A percentile compares a stretch with the other conserved stretches of the same genome.
Conservation (phyloP, 345 rosid species). For the Excoecaria agallocha region DNA sequence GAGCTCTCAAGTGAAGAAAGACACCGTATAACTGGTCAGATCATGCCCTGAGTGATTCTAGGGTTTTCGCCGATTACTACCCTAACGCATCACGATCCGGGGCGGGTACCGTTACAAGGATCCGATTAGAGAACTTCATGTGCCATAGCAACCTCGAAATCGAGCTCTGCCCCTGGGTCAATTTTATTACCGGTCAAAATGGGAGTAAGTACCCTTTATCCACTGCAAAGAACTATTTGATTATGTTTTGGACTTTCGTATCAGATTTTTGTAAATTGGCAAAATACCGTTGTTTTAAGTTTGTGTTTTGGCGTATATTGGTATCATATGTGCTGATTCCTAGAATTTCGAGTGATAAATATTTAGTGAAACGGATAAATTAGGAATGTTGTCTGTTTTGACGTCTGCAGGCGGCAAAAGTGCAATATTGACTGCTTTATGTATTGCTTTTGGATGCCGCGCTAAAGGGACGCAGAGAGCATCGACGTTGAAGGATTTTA, state of each 20-base stretch:
- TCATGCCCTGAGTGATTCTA: constrained; percentile 53
- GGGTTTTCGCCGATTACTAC: constrained; percentile 26
- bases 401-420: constrained; percentile 77
- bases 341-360: too few species aligned
- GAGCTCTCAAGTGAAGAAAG: too few species aligned
- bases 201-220: constrained; percentile 56
- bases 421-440: constrained; percentile 84
- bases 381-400: constrained; percentile 5
- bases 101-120: constrained; percentile 64
- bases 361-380: background rate
- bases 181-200: constrained; percentile 94
- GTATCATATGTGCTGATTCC: background rate
- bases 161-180: constrained; percentile 82
- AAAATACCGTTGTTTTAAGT: background rate
- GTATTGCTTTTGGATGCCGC: constrained; percentile 86
- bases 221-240: background rate
- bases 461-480: constrained; percentile 94
- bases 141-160: constrained; percentile 77
- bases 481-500: constrained; percentile 70
- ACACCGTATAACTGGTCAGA: too few species aligned
- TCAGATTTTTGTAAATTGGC: background rate
- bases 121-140: constrained; percentile 88
- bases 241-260: background rate
- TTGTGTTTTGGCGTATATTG: background rate
- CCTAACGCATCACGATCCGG: constrained; percentile 42